Base-by-base conservation (phyloP, 2,329 filamentous ascomycete species). In the Pseudogymnoascus sp. region DNA sequence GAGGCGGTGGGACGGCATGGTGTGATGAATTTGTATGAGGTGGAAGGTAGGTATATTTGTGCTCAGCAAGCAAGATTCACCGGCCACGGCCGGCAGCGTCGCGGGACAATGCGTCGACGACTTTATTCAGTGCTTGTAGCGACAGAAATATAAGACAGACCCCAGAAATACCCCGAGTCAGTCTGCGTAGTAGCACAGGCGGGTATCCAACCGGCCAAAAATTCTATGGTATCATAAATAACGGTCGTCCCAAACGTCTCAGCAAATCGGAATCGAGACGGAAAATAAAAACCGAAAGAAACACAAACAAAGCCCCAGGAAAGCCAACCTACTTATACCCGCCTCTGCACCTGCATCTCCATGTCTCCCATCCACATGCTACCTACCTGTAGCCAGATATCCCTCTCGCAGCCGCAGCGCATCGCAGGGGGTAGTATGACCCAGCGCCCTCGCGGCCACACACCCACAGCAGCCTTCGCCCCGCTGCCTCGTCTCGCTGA, bases 1-100 rank as follows among this genome's bases (percentile, higher is more conserved):
- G 39, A 71, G 68, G 54, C 71, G 64, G 64, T 71, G 70, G 65
- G 69, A 70, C 11, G 71, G 71, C 71, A 73, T 73, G 3, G 11
- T 34, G 26, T 64, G 11, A 8, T 60, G 14, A 42, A 64, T 60
- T 23, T 61, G 8, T 31, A 34, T 11, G 5, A 39, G 18, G 62
- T 62, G 31, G 36, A 18, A 36, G 26, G 12, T 64, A 6, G 12
- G 16, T 57, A 21, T 64, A 59, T 31, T 37, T 45, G 7, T 29
- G 26, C 47, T 54, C 47, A 31, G 14, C 23, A 23, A 54, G 47
- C 26, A 31, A 31, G 14, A 31, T 29, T 54, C 26, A 54, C 47
- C 47, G 47, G 47, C 47, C 47, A 16, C 47, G 23, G 47, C 47
- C 26, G 47, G 47, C 3, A 2, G 23, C 47, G 47, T 31, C 47